These are phyloP conservation scores for Entomortierella beljakovae DNA, from an alignment of 192 early-diverging fungal genomes.

Conservation along the genomic window DNA sequence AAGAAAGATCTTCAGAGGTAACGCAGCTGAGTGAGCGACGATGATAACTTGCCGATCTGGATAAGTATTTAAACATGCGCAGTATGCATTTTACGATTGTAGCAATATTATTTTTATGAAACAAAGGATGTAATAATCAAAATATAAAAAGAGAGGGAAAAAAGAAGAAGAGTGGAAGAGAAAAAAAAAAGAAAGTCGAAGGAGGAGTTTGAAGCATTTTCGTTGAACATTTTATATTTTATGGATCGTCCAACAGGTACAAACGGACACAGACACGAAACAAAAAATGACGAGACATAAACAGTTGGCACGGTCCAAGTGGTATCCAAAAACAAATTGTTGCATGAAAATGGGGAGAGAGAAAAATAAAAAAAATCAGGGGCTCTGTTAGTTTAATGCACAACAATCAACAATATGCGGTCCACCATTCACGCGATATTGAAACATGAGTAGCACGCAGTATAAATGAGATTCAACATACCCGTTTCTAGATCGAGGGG, in stretches of 20 bases:
- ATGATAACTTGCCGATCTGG: slow-evolving; percentile 40
- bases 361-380: not conserved
- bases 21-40: slow-evolving; percentile 52
- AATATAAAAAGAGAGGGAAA: not conserved
- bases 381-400: not conserved
- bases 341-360: not conserved
- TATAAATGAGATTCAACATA: slow-evolving; percentile 19
- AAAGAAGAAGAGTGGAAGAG: slow-evolving; percentile 1
- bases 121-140: too few species aligned
- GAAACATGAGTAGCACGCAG: not conserved
- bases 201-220: not conserved
- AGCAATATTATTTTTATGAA: not conserved
- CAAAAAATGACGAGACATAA: not conserved
- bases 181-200: slow-evolving; percentile 5
- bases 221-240: too few species aligned
- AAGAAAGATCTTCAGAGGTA: slow-evolving; percentile 35
- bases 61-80: slow-evolving; percentile 21
- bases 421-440: not conserved
- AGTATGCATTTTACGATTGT: not conserved
- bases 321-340: not conserved
- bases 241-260: not conserved
- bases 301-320: not conserved
- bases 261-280: not conserved
- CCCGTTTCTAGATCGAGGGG: slow-evolving; percentile 32
- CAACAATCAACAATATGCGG: not conserved